Base-by-base conservation (phyloP, 345 rosid genomes). In the Hibiscus mutabilis region DNA sequence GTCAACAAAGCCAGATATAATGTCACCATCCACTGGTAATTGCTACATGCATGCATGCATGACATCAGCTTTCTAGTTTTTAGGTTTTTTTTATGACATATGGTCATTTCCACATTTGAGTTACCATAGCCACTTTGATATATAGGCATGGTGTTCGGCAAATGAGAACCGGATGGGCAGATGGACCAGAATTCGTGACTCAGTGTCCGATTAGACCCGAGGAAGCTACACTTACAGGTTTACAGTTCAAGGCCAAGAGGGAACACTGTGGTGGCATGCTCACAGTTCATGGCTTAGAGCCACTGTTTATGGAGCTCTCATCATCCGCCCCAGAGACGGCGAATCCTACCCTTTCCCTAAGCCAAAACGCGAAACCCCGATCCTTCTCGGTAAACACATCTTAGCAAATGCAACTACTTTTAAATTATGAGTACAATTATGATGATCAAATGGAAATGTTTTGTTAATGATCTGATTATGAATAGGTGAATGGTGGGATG, bases 211-310 rank as follows among this genome's bases (percentile, higher is more conserved):
- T 94, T 60, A 80, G 93, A 74, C 97, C 98, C 97, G 96, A 51
- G 71, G 83, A 4, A 91, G 87, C 61, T 94, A 85, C 82, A 88
- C 91, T 0, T 91, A 94, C 80, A 85, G 92, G 74, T 91, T 91
- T 51, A 94, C 93, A 0, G 78, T 94, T 71, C 81, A 88, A 78
- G 95, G 91, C 0, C 97, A 94, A 80, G 92, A 83, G 72, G 98
- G 98, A 15, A 94, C 98, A 1, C 42, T 94, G n/a, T 91, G 97
- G 97, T 94, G 98, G 98, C 98, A 94, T 68, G 97, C 97, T 56
- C 98, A 79, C 95, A 80, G 58, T 6, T 18, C 83, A 73, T 40
- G 97, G 97, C 0, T 79, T 64, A 71, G 79, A 78, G 97, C 97
- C 57, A 91, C 97, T 0, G 96, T 94, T 70, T 90, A 89, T 35